These are phyloP conservation scores for Cyphellophora europaea DNA, from an alignment of 2,329 filamentous ascomycete genomes.

Conservation along the genomic window DNA sequence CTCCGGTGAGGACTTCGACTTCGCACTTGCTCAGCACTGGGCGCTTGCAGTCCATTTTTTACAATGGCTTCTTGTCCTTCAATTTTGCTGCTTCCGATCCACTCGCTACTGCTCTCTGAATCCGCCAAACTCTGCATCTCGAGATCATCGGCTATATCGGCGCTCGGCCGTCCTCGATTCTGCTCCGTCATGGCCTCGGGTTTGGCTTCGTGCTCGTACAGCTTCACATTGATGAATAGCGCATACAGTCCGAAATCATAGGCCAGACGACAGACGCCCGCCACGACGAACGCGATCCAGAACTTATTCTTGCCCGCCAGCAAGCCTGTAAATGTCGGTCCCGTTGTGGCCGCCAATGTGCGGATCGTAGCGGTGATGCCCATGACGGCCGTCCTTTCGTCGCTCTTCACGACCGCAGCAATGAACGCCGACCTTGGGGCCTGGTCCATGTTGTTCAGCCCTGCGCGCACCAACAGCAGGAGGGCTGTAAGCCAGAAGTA, in stretches of 20 bases:
- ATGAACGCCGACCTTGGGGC: constrained; percentile 58
- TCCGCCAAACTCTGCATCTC: constrained; percentile 11
- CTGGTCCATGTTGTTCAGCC: constrained; percentile 62
- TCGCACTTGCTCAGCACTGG: too few species aligned
- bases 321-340: constrained; percentile 47
- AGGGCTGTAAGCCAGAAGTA: constrained; percentile 43
- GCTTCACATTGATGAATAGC: constrained; percentile 50
- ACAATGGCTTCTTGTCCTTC: too few species aligned
- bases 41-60: too few species aligned
- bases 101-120: too few species aligned
- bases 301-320: constrained; percentile 45
- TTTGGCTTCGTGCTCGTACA: constrained; percentile 36
- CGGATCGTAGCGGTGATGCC: constrained; percentile 55
- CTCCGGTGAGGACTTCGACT: too few species aligned
- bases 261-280: constrained; percentile 42
- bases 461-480: constrained; percentile 50
- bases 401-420: constrained; percentile 54
- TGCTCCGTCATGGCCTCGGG: background rate
- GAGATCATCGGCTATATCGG: constrained; percentile 7
- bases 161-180: background rate
- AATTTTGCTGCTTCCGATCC: too few species aligned
- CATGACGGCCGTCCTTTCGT: constrained; percentile 62
- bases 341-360: constrained; percentile 47
- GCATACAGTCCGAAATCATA: constrained; percentile 53
- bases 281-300: constrained; percentile 54